Evolutionary conservation across 345 rosid genomes (phyloP), one percentile per base, ranked within the genome.

Genomic region (Excoecaria cochinchinensis): DNA sequence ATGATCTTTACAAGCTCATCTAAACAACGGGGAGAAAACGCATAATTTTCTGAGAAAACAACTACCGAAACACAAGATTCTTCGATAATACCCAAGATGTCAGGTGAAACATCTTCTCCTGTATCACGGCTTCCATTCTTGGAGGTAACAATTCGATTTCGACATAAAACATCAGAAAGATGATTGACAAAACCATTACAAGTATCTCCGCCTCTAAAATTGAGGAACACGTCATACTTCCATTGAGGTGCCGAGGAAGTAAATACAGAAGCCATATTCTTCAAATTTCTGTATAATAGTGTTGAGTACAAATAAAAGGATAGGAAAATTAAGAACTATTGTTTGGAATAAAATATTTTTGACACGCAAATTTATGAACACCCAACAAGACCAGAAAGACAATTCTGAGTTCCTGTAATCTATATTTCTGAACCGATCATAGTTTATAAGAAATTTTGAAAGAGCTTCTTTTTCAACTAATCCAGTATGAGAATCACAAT

Each of bases 191-290:
- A 69, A 6, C 56, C 56, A 51, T 69, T 6, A 39, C 72, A 52
- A 15, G 16, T 31, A 16, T 69, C 72, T 48, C 25, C 58, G 21
- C 72, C 72, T 48, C 71, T 22, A 24, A 67, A 67, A 48, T 56
- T 67, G 17, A 67, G 25, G 71, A 67, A 67, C 36, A 51, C 58
- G 6, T 69, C 58, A 36, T 69, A 69, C 8, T 69, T 69, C 72
- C 14, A 52, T 16, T 31, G 55, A 15, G 58, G 7, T 31, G 57
- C 1, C 8, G 57, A 6, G 42, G 72, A 51, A 16, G 47, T 1
- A 39, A n/a, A n/a, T n/a, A 16, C 38, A 36, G 19, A 64, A 40
- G n/a, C 46, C 22, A 39, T 17, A 40, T 0, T 38, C 21, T 7
- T 42, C 8, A 42, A 8, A 42, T 42, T 42, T 42, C 46, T 42